Percentiles rank a stretch among this genome's conserved stretches.
Conservation (phyloP, 169 alveolate species). For the Cryptosporidium meleagridis region DNA sequence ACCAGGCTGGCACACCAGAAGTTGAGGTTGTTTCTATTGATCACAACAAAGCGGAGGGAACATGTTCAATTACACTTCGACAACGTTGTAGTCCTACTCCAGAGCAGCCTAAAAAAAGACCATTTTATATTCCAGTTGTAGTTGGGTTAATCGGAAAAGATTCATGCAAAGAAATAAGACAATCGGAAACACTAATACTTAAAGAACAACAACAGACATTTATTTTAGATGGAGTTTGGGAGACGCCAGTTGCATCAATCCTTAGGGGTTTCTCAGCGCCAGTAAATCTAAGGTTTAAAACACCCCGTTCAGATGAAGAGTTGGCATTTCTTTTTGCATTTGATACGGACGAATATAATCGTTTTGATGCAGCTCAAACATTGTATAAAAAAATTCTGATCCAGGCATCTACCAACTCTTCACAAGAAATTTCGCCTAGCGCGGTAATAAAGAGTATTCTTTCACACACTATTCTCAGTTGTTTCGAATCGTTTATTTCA, state of each 20-base stretch:
- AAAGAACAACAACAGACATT: constrained; percentile 85
- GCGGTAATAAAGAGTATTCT: constrained; percentile 1
- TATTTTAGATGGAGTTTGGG: constrained; percentile 79
- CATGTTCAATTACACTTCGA: constrained; percentile 81
- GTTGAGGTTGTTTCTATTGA: constrained; percentile 71
- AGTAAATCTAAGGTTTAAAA: constrained; percentile 83
- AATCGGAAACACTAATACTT: constrained; percentile 79
- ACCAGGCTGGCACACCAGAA: constrained; percentile 85
- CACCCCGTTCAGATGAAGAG: constrained; percentile 85
- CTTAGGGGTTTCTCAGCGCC: constrained; percentile 93
- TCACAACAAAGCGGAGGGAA: constrained; percentile 72
- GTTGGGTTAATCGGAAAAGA: constrained; percentile 85
- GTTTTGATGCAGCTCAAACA: constrained; percentile 79
- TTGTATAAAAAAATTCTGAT: constrained; percentile 77
- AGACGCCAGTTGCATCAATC: constrained; percentile 87
- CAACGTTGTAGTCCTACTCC: constrained; percentile 89
- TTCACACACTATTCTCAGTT: constrained; percentile 29
- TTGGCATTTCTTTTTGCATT: constrained; percentile 85
- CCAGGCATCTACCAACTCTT: constrained; percentile 31
- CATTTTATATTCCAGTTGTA: constrained; percentile 90
- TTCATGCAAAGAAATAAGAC: constrained; percentile 80
- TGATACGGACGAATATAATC: constrained; percentile 89
- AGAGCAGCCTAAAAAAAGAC: constrained; percentile 86
- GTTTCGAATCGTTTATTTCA: constrained; percentile 40
- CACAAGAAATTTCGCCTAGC: background rate